Base-by-base conservation (phyloP, 441 rosid species). In the Bocquillonia castaneifolia region DNA sequence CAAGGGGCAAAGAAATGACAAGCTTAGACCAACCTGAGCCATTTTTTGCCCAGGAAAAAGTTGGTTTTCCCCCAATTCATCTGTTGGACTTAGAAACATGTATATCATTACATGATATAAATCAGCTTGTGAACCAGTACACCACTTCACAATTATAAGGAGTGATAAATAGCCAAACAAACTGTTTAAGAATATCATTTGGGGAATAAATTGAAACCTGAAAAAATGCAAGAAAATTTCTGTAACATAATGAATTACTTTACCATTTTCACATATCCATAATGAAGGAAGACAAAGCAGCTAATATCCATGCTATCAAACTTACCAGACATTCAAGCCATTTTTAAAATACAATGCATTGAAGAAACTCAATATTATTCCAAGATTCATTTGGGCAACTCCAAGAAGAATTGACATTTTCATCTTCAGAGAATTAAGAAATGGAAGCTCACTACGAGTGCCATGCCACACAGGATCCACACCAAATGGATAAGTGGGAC, bases 391-490 rank as follows among this genome's bases (percentile, higher is more conserved):
- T 67, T 92, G 99, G 72, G 92, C 83, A 68, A 95, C 92, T 77
- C 98, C 99, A 48, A 92, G 79, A 59, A 95, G 92, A 70, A 92
- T 92, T 22, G 99, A 95, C 96, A 95, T 88, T 78, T 95, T 92
- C 99, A 95, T 95, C 85, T 95, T 92, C 76, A 92, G 77, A 40
- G 99, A 95, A 83, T 92, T 90, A 28, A 95, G 89, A 75, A 87
- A 95, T 47, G 99, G 96, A 68, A 90, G 80, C 77, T 95, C 99
- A 31, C 91, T 86, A 44, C 96, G 96, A 64, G 73, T 67, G 56
- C 99, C 98, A 74, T 85, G 97, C 98, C 98, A 95, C 18, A 45
- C 83, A 56, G 99, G 98, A 85, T 92, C 99, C 59, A 92, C 86
- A 29, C 99, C 99, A 68, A 92, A 92, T 59, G 98, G 98, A 54